A percentile compares a stretch with the other conserved stretches of the same genome.
These are phyloP conservation scores for Paramecium sonneborni DNA, from an alignment of 73 alveolate species.

Conservation along the genomic window DNA sequence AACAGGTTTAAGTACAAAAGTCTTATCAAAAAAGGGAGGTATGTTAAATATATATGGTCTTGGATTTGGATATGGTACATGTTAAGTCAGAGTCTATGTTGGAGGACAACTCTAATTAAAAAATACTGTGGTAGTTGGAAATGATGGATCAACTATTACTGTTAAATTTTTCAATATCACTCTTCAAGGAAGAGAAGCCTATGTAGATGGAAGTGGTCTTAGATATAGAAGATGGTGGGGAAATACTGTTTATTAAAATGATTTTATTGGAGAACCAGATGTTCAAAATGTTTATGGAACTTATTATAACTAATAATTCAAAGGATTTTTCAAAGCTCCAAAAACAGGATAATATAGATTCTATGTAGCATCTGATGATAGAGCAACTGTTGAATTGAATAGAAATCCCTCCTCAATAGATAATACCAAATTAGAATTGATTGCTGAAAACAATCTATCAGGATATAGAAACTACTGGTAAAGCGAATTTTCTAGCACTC, in stretches of 20 bases:
- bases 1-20: neutral
- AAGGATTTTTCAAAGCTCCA: slow-evolving; percentile 36
- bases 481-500: neutral
- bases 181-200: neutral
- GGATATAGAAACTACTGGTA: slow-evolving; percentile 33
- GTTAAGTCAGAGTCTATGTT: neutral
- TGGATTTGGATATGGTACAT: slow-evolving; percentile 17
- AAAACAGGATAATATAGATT: slow-evolving; percentile 30
- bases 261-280: slow-evolving; percentile 2
- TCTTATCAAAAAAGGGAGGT: neutral
- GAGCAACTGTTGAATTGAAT: neutral
- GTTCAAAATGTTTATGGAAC: neutral
- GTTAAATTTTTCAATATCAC: neutral
- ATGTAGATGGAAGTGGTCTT: neutral
- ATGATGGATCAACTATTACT: neutral
- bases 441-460: neutral
- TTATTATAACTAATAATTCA: neutral
- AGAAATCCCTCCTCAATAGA: neutral
- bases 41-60: slow-evolving; percentile 8
- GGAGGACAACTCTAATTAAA: neutral
- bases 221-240: slow-evolving; percentile 23
- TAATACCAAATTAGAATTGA: neutral
- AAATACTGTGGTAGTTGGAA: neutral
- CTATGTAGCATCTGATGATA: slow-evolving; percentile 27
- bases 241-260: neutral